These are phyloP conservation scores for Melanopsichium pennsylvanicum DNA, from an alignment of 1,284 basidiomycete species.

Conservation along the genomic window DNA sequence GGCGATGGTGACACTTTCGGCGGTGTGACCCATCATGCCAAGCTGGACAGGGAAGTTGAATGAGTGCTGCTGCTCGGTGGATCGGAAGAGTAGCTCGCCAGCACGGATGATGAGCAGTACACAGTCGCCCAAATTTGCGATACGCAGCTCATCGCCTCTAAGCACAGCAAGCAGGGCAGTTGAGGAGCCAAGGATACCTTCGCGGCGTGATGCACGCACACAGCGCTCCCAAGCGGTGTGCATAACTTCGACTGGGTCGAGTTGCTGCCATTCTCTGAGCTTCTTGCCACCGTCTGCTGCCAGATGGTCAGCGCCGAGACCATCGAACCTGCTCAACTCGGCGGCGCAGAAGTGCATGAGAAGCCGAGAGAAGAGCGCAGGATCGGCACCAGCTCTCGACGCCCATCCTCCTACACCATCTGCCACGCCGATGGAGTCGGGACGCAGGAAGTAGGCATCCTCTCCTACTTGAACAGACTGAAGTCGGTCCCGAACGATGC, in stretches of 20 bases:
- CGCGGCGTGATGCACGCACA: conserved; percentile 65
- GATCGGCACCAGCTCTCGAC: conserved; percentile 69
- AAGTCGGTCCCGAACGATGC: conserved; percentile 58
- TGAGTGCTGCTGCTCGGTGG: conserved; percentile 92
- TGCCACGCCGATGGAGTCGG: conserved; percentile 83
- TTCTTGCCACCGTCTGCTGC: conserved; percentile 46
- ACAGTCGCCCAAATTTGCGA: conserved; percentile 93
- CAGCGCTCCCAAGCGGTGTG: conserved; percentile 71
- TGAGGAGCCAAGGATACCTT: conserved; percentile 71
- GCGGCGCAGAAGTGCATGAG: conserved; percentile 84
- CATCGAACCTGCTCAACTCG: conserved; percentile 66
- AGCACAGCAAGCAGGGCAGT: conserved; percentile 71
- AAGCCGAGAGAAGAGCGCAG: conserved; percentile 81
- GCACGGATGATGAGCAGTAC: conserved; percentile 79
- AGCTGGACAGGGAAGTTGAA: conserved; percentile 93
- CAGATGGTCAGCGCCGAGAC: conserved; percentile 25
- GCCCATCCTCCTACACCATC: conserved; percentile 90
- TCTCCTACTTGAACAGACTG: conserved; percentile 79
- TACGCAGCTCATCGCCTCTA: conserved; percentile 78
- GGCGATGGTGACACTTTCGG: conserved; percentile 71
- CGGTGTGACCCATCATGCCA: conserved; percentile 76
- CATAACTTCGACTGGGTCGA: conserved; percentile 71
- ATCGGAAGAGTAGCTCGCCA: conserved; percentile 82
- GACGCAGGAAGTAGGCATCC: conserved; percentile 82
- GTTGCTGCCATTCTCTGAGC: conserved; percentile 47